Evolutionary conservation across 164 flowering plant species (phyloP).

Genomic region (Berberis vulgaris): DNA sequence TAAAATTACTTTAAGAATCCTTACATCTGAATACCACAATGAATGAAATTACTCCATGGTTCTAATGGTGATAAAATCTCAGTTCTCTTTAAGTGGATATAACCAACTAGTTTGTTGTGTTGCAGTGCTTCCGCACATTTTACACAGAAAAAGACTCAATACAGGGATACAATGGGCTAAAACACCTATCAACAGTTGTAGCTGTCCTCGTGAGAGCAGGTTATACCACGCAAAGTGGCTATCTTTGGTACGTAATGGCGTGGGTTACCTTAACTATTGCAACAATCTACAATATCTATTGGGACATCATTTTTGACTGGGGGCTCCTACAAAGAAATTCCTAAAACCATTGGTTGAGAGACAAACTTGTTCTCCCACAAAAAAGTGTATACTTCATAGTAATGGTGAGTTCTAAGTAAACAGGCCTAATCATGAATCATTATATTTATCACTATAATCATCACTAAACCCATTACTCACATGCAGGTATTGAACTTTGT

Average conservation of each 20-base stretch:
- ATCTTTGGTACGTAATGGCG: conserved; percentile 43
- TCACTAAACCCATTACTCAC: neutral
- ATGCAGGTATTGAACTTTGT: conserved; percentile 32
- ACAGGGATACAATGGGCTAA: conserved; percentile 57
- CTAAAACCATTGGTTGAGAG: conserved; percentile 53
- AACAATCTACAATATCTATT: conserved; percentile 40
- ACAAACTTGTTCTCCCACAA: conserved; percentile 49
- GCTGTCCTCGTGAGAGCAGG: conserved; percentile 64
- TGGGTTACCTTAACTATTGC: conserved; percentile 40
- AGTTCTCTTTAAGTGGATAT: no score
- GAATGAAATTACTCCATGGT: no score
- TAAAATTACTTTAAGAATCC: no score
- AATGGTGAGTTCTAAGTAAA: conserved; percentile 32
- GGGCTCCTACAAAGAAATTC: conserved; percentile 58
- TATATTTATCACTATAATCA: no score
- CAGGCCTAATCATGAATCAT: neutral
- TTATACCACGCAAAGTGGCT: conserved; percentile 25
- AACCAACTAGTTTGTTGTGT: neutral
- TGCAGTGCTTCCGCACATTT: conserved; percentile 62
- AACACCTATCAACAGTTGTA: conserved; percentile 49
- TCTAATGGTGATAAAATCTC: no score
- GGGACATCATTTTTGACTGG: conserved; percentile 76
- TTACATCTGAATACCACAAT: no score
- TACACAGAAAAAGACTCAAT: conserved; percentile 47
- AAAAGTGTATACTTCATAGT: conserved; percentile 52